A percentile compares a stretch with the other conserved stretches of the same genome.
Evolutionary conservation across 768 basidiomycete species (phyloP).

Genomic region (Suillus bovinus): DNA sequence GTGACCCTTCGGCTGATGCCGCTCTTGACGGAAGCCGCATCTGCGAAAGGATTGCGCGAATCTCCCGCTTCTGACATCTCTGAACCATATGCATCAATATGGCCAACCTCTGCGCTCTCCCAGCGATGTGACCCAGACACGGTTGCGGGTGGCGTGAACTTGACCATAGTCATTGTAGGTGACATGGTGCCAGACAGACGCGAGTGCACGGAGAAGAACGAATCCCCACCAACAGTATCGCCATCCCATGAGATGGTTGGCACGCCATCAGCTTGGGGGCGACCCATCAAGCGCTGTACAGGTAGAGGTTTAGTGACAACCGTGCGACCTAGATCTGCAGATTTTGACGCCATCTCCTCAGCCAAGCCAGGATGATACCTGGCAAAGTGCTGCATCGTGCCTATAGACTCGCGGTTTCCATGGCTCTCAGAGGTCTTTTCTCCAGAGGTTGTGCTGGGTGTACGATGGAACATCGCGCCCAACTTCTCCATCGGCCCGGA

Average conservation of each 20-base stretch:
- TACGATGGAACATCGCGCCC: slow-evolving; percentile 61
- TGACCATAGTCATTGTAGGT: slow-evolving; percentile 50
- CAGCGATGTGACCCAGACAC: slow-evolving; percentile 55
- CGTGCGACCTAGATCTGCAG: slow-evolving; percentile 24
- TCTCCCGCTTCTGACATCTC: slow-evolving; percentile 10
- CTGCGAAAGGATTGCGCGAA: slow-evolving; percentile 28
- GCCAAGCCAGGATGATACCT: slow-evolving; percentile 60
- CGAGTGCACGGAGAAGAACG: slow-evolving; percentile 51
- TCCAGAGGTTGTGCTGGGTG: slow-evolving; percentile 53
- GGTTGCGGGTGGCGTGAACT: slow-evolving; percentile 61
- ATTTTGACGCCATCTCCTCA: slow-evolving; percentile 47
- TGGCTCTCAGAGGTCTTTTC: slow-evolving; percentile 45
- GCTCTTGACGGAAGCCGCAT: slow-evolving; percentile 20
- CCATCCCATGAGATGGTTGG: slow-evolving; percentile 53
- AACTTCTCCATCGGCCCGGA: slow-evolving; percentile 58
- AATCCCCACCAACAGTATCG: slow-evolving; percentile 44
- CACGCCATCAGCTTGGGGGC: slow-evolving; percentile 38
- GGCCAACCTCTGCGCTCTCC: slow-evolving; percentile 69
- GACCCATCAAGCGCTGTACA: slow-evolving; percentile 45
- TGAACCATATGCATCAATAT: slow-evolving; percentile 33
- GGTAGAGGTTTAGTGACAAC: slow-evolving; percentile 29
- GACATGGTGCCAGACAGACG: slow-evolving; percentile 47
- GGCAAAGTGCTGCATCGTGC: slow-evolving; percentile 46
- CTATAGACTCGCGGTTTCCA: slow-evolving; percentile 28
- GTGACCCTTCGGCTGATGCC: slow-evolving; percentile 9